Percentiles rank a stretch among this genome's conserved stretches.
Evolutionary conservation across 345 rosid species (phyloP).

Genomic region (Excoecaria cochinchinensis): DNA sequence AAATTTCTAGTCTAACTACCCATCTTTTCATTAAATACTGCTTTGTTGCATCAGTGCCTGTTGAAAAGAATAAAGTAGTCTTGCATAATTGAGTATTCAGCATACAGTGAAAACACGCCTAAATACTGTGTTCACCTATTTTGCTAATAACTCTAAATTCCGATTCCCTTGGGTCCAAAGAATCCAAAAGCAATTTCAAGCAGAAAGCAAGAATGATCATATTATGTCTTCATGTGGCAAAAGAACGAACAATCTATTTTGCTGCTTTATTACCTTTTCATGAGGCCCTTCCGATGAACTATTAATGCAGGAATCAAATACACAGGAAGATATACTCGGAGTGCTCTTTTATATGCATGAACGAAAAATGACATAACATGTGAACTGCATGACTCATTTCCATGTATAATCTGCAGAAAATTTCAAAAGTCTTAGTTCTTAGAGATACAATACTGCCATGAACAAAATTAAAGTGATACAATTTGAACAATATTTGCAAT

Average conservation of each 20-base stretch:
- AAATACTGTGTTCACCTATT: neutral
- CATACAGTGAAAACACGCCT: neutral
- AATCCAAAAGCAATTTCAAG: constrained; percentile 1
- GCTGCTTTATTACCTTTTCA: constrained; percentile 50
- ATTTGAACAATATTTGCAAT: neutral
- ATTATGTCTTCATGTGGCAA: constrained; percentile 1
- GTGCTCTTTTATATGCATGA: constrained; percentile 82
- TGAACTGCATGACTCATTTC: constrained; percentile 66
- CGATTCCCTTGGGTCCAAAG: neutral
- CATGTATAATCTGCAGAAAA: constrained; percentile 79
- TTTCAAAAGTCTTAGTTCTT: constrained; percentile 6
- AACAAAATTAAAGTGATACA: constrained; percentile 2
- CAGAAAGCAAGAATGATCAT: neutral
- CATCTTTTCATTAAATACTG: neutral
- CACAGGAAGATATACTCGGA: constrained; percentile 90
- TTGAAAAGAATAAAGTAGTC: neutral
- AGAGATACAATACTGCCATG: neutral
- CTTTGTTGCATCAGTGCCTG: neutral
- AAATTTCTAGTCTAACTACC: neutral
- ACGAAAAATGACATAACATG: constrained; percentile 65
- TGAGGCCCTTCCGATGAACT: constrained; percentile 85
- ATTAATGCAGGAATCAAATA: constrained; percentile 86
- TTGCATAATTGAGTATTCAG: neutral
- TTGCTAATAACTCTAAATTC: neutral
- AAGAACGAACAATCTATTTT: constrained; percentile 7